phyloP scores from a whole-genome alignment of 768 basidiomycete genomes.

The Collybia nuda region DNA sequence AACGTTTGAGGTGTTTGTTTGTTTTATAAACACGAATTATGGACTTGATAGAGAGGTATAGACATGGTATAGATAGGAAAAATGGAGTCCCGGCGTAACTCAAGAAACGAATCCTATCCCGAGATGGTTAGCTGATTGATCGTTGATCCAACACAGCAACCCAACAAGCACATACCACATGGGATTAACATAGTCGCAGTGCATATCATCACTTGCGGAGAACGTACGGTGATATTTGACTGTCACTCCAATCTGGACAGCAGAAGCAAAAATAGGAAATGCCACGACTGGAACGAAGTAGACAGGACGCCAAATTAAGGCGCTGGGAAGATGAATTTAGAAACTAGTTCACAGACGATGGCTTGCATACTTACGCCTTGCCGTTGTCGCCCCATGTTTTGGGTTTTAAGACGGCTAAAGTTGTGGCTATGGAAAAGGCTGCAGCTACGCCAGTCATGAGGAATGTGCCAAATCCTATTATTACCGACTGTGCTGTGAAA shows the following conservation, averaged over 20 bases:
- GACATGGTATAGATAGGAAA: conserved; percentile 48
- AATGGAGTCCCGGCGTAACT: conserved; percentile 61
- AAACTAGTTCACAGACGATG: background rate
- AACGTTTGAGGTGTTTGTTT: conserved; percentile 35
- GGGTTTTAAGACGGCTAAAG: conserved; percentile 36
- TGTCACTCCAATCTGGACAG: conserved; percentile 40
- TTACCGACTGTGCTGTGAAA: conserved; percentile 38
- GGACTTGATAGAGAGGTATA: conserved; percentile 47
- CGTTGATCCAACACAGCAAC: background rate
- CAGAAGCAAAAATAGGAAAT: conserved; percentile 48
- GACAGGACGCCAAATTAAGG: conserved; percentile 46
- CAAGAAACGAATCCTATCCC: conserved; percentile 58
- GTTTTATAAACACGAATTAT: conserved; percentile 33
- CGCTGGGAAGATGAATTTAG: conserved; percentile 25
- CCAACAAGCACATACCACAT: conserved; percentile 47
- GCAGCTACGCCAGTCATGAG: conserved; percentile 43
- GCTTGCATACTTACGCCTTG: conserved; percentile 22
- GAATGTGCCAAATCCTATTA: conserved; percentile 43
- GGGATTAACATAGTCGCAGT: conserved; percentile 60
- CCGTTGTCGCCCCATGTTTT: conserved; percentile 38
- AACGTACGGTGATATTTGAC: conserved; percentile 40
- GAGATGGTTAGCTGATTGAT: conserved; percentile 2
- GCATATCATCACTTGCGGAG: conserved; percentile 47
- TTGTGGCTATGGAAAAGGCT: conserved; percentile 45
- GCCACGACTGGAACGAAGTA: conserved; percentile 44